A percentile compares a stretch with the other conserved stretches of the same genome.
These are phyloP conservation scores for Backusella circina DNA, from an alignment of 192 early-diverging fungal species.

Conservation along the genomic window DNA sequence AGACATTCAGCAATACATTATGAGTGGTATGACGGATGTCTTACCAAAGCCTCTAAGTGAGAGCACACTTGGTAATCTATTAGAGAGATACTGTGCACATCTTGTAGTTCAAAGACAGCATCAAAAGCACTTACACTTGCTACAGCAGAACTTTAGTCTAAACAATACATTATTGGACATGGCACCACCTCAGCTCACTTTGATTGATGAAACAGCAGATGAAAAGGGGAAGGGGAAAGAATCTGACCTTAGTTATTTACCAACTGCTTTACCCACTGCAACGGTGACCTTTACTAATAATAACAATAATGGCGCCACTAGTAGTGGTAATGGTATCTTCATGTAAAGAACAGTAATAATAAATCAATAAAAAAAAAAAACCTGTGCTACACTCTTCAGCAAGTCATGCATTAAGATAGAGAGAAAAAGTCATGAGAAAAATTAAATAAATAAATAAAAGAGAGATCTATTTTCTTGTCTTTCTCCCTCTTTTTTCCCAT, in stretches of 20 bases:
- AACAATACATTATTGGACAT: neutral
- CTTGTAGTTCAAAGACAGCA: conserved; percentile 18
- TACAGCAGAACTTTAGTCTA: conserved; percentile 7
- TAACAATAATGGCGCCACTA: neutral
- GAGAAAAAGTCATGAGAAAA: conserved; percentile 2
- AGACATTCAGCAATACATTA: conserved; percentile 60
- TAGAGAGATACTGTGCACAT: conserved; percentile 59
- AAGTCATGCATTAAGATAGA: neutral
- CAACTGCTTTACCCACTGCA: neutral
- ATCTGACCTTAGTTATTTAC: neutral
- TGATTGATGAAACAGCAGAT: neutral
- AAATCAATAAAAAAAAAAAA: neutral
- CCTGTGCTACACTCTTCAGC: neutral
- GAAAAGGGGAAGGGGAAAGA: neutral
- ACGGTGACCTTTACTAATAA: neutral
- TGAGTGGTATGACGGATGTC: conserved; percentile 72
- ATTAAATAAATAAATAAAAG: neutral
- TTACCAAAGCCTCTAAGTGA: conserved; percentile 61
- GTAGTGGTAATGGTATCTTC: neutral
- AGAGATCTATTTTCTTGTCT: neutral
- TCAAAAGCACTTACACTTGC: conserved; percentile 2
- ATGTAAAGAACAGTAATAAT: neutral
- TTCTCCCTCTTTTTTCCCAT: neutral
- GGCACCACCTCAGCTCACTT: neutral
- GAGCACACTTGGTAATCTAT: conserved; percentile 39